Evolutionary conservation across 495 filamentous ascomycete genomes (phyloP), one percentile per base, ranked within the genome.

Genomic region (Daldinia grandis): DNA sequence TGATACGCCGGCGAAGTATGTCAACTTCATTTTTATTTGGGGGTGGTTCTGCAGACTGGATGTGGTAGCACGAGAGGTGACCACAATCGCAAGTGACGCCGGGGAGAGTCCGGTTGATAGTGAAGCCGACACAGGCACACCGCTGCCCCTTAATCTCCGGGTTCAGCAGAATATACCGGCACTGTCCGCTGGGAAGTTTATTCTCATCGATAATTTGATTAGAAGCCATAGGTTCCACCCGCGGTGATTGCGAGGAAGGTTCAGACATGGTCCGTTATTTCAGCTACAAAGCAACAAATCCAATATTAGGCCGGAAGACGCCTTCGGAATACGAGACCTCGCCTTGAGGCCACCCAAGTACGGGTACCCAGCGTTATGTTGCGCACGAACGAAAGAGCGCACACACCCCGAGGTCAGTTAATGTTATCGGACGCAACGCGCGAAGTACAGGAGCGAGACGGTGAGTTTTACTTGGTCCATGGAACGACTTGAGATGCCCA

Each of bases 61-160:
- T 76, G 73, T 87, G 85, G 66, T 82, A 87, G 65, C 84, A 86
- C 28, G 85, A 84, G 54, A 83, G 81, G 68, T 87, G 85, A 19
- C 85, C 85, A 66, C 85, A 87, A 19, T 85, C 80, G 64, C 85
- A 87, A 19, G 76, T 82, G 47, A 82, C 81, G 37, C 85, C 80
- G 1, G 85, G 85, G 35, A 85, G 80, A 30, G 76, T 73, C 42
- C 77, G 78, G 71, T 86, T 86, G 68, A 83, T 79, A n/a, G 79
- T 80, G 75, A 87, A 87, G 74, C 80, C 74, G 58, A 84, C 85
- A 54, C 85, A 87, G 21, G 83, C 85, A 64, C 85, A 87, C 5
- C 85, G 81, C 68, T 83, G 79, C 28, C 85, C 85, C 65, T 82
- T 85, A 71, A 85, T 81, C 60, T 86, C 83, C 31, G 85, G 83